Evolutionary conservation across 1,284 basidiomycete genomes (phyloP).

Genomic region (Fomitiporia mediterranea): DNA sequence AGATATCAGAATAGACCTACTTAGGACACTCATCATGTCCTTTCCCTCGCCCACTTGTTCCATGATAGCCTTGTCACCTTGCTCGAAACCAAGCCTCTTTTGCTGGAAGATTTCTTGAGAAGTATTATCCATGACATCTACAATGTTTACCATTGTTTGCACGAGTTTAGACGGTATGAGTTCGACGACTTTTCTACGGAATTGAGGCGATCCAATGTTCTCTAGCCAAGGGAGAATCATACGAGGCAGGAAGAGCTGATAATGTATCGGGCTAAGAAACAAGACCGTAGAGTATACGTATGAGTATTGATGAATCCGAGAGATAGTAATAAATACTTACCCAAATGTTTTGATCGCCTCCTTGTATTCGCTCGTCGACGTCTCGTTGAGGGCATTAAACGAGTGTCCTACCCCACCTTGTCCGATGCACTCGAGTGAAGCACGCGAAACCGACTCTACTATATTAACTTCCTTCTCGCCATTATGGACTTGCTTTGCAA

Average conservation of each 20-base stretch:
- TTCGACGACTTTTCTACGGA: slow-evolving; percentile 15
- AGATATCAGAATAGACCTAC: slow-evolving; percentile 21
- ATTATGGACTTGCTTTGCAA: slow-evolving; percentile 15
- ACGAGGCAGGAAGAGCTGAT: background rate
- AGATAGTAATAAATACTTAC: no score
- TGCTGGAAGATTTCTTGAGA: slow-evolving; percentile 7
- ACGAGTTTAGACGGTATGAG: slow-evolving; percentile 6
- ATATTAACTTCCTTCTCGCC: slow-evolving; percentile 36
- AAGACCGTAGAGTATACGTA: no score
- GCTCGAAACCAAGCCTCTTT: slow-evolving; percentile 25
- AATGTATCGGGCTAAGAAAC: background rate
- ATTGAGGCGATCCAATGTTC: slow-evolving; percentile 7
- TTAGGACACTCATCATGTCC: slow-evolving; percentile 31
- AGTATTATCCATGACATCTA: background rate
- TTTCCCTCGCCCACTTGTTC: slow-evolving; percentile 27
- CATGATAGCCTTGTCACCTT: slow-evolving; percentile 21
- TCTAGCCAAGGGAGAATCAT: background rate
- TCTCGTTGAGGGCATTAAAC: slow-evolving; percentile 25
- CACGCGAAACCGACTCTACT: slow-evolving; percentile 36
- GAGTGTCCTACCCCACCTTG: slow-evolving; percentile 28
- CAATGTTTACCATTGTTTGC: background rate
- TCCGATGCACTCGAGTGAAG: slow-evolving; percentile 33
- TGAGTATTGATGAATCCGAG: no score
- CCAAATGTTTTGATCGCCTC: slow-evolving; percentile 29
- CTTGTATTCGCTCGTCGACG: slow-evolving; percentile 28